Conservation (phyloP, 2,329 filamentous ascomycete species). For the Mollisiaceae sp. region DNA sequence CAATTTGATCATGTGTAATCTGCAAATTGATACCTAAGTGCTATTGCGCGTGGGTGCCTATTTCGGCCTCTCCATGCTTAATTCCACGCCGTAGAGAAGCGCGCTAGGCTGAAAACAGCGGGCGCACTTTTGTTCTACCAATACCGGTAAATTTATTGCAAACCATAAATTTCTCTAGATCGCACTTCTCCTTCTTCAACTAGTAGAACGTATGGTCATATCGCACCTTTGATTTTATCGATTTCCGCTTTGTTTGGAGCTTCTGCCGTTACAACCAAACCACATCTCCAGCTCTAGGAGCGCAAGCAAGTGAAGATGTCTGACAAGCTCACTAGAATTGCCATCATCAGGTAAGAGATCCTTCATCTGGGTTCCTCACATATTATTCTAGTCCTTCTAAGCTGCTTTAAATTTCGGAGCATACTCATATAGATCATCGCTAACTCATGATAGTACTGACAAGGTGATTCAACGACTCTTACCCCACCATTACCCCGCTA, state of each 20-base stretch:
- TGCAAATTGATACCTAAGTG: background rate
- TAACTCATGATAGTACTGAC: constrained; percentile 88
- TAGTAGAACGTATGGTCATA: background rate
- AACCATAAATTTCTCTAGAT: background rate
- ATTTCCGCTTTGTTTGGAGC: background rate
- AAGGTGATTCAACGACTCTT: constrained; percentile 67
- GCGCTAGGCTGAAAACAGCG: background rate
- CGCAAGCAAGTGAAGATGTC: constrained; percentile 62
- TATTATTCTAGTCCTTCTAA: background rate
- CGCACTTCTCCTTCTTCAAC: background rate
- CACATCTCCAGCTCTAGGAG: constrained; percentile 11
- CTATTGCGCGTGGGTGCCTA: background rate
- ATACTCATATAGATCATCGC: constrained; percentile 65
- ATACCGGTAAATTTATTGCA: background rate
- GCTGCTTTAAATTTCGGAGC: background rate
- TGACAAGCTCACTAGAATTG: constrained; percentile 86
- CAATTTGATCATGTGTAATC: background rate
- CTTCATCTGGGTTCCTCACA: background rate
- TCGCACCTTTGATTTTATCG: background rate
- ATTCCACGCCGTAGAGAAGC: background rate
- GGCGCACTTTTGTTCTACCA: background rate
- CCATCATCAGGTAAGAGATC: constrained; percentile 3
- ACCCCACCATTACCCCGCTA: constrained; percentile 47
- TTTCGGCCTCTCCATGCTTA: background rate
- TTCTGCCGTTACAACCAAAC: background rate